Evolutionary conservation across 176 grass and related monocot genomes (phyloP).

Genomic region (Lolium rigidum): DNA sequence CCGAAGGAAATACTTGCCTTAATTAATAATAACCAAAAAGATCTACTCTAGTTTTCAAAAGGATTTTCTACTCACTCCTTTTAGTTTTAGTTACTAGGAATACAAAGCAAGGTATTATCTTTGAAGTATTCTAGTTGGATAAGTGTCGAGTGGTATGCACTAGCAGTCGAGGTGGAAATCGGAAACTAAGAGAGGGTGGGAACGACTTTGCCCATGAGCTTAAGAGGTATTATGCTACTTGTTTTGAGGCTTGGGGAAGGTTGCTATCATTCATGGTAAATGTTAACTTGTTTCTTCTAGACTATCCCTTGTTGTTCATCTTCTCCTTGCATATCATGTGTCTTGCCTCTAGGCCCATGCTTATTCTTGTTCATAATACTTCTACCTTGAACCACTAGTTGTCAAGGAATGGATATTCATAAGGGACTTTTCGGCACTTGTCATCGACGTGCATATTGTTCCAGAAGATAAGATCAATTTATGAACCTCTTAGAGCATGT

Average conservation of each 20-base stretch:
- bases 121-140: background rate
- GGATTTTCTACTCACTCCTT: background rate
- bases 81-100: background rate
- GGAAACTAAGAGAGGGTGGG: background rate
- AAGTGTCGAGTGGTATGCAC: background rate
- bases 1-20: background rate
- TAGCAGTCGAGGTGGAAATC: background rate
- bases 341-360: too few species aligned
- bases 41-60: background rate
- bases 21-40: background rate
- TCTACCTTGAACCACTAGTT: background rate
- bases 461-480: background rate
- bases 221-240: background rate
- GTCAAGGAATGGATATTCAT: too few species aligned
- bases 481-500: background rate
- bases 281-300: background rate
- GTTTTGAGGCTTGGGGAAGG: background rate
- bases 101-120: background rate
- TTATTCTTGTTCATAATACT: background rate
- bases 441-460: background rate
- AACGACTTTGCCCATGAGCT: background rate
- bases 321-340: background rate
- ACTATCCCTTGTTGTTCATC: background rate
- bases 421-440: background rate
- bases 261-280: background rate